Conservation (phyloP, 2,329 filamentous ascomycete species). For the Fusarium sp. region DNA sequence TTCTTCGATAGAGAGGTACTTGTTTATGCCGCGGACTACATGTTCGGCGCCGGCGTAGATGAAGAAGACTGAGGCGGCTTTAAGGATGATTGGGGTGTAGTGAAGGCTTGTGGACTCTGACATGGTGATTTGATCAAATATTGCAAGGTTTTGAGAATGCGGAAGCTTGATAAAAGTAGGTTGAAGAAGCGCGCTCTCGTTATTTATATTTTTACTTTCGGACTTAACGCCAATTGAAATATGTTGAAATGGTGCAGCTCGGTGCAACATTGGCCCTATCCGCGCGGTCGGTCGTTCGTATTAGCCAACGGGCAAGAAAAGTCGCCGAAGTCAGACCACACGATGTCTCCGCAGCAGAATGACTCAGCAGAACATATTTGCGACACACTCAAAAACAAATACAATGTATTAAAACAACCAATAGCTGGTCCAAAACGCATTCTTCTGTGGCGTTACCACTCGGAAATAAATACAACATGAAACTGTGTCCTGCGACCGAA, state of each 20-base stretch:
- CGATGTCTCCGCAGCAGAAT: not conserved
- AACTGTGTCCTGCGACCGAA: not conserved
- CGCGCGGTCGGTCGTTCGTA: not conserved
- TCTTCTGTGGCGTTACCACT: not conserved
- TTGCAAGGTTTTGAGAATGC: not conserved
- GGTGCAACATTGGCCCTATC: not conserved
- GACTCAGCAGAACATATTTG: not conserved
- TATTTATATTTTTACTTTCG: not conserved
- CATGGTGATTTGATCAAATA: not conserved
- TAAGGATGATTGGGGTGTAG: not conserved
- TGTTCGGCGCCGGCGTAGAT: not conserved
- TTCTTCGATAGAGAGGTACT: not conserved
- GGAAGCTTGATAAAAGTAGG: fast-evolving
- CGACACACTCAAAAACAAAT: not conserved
- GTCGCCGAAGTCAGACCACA: not conserved
- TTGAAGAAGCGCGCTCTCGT: fast-evolving
- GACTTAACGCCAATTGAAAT: fast-evolving
- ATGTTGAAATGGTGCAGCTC: not conserved
- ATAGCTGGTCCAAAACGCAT: not conserved
- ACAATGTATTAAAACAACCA: not conserved
- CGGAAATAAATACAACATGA: not conserved
- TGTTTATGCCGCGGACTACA: not conserved
- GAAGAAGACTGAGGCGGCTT: not conserved
- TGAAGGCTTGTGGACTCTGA: not conserved
- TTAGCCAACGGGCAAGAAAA: not conserved